phyloP scores from a whole-genome alignment of 352 stramenopile species.

The Globisporangium barbulae region DNA sequence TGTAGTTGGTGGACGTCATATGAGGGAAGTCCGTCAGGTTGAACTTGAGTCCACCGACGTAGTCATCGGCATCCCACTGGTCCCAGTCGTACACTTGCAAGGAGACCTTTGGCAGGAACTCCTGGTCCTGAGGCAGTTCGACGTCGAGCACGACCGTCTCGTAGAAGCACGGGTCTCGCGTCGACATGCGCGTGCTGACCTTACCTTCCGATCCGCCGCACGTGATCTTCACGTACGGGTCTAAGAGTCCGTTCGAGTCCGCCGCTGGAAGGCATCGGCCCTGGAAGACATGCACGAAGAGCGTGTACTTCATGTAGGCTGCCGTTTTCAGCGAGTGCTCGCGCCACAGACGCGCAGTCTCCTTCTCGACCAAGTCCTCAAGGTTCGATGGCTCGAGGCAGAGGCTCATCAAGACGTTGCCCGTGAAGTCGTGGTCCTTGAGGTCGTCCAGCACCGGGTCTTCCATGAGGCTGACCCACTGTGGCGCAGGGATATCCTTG shows the following conservation, averaged over 20 bases:
- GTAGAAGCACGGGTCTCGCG: constrained; percentile 82
- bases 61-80: constrained; percentile 70
- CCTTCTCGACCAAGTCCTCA: constrained; percentile 31
- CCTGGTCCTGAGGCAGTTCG: constrained; percentile 60
- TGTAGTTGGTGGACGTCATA: constrained; percentile 58
- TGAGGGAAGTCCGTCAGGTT: constrained; percentile 55
- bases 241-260: constrained; percentile 69
- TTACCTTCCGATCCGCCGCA: constrained; percentile 71
- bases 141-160: constrained; percentile 77
- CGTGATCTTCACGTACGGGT: constrained; percentile 85
- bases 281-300: constrained; percentile 85
- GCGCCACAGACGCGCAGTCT: constrained; percentile 47
- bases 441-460: constrained; percentile 79
- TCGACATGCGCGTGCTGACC: constrained; percentile 56
- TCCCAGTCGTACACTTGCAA: constrained; percentile 80
- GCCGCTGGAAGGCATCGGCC: constrained; percentile 63
- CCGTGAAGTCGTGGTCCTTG: constrained; percentile 79
- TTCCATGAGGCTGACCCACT: constrained; percentile 76
- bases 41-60: constrained; percentile 58
- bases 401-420: constrained; percentile 80
- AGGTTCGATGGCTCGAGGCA: constrained; percentile 41
- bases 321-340: constrained; percentile 52
- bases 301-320: constrained; percentile 72
- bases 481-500: constrained; percentile 34
- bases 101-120: constrained; percentile 67